Evolutionary conservation across 148 eudicot genomes (phyloP).

Genomic region (Hydrangea macrophylla): DNA sequence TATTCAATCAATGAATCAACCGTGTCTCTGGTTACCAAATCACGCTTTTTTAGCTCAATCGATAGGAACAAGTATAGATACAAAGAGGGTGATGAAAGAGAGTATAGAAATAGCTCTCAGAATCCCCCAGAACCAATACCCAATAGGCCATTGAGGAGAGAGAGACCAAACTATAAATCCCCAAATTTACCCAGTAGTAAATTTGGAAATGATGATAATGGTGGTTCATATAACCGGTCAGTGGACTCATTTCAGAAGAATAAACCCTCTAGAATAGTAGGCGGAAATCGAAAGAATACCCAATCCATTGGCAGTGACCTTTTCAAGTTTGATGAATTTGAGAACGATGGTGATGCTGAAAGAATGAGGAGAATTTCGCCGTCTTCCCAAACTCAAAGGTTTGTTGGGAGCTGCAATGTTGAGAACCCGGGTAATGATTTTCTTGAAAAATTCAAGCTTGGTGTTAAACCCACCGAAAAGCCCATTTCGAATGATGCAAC

Average conservation of each 20-base stretch:
- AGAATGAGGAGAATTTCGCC: constrained; percentile 7
- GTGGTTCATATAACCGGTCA: neutral
- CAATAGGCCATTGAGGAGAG: constrained; percentile 52
- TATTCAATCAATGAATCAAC: too few species aligned
- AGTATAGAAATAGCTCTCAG: neutral
- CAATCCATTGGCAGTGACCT: constrained; percentile 16
- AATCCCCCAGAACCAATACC: constrained; percentile 37
- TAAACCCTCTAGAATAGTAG: constrained; percentile 20
- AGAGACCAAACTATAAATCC: constrained; percentile 22
- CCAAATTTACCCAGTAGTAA: constrained; percentile 9
- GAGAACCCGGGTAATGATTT: constrained; percentile 36
- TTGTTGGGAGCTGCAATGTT: constrained; percentile 26
- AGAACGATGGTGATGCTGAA: constrained; percentile 14
- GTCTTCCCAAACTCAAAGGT: constrained; percentile 6
- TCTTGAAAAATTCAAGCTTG: constrained; percentile 72
- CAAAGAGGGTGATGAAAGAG: too few species aligned
- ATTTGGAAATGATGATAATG: neutral
- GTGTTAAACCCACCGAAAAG: constrained; percentile 21
- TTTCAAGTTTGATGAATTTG: constrained; percentile 17
- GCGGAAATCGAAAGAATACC: constrained; percentile 15
- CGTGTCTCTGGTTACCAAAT: too few species aligned
- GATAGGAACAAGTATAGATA: too few species aligned
- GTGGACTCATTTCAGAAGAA: constrained; percentile 9
- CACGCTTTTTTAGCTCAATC: too few species aligned
- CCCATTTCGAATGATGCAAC: neutral